Evolutionary conservation across 176 grass and related monocot species (phyloP), one percentile per base, ranked within the genome.

Genomic region (Hsuehochloa calcarea): DNA sequence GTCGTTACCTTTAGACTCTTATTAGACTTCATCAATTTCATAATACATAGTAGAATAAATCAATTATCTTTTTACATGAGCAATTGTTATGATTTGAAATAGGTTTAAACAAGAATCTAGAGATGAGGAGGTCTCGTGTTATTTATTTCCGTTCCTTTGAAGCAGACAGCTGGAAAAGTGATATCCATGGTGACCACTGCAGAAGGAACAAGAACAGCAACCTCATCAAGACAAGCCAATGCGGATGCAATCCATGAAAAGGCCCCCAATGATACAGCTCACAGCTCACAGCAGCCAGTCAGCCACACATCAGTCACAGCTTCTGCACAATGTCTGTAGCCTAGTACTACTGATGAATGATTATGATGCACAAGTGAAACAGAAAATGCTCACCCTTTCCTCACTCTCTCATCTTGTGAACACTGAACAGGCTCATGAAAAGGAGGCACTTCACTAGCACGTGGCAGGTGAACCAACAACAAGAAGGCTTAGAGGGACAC

Each of bases 381-480:
- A 34, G 63, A 40, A 81, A 9, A 41, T 13, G 6, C 60, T 65
- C 23, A 1, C 8, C 16, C 8, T 38, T 45, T 50, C 19, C 20
- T 52, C 10, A 9, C 29, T n/a, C 5, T 5, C 31, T 22, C 70
- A 25, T 17, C 70, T 54, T 75, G 82, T 75, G 82, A 84, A 84
- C 54, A 26, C 22, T 47, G 68, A 62, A 64, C 83, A 76, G 71
- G 10, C 3, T 81, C 62, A 43, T 35, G 63, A 45, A 84, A 72
- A 78, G 80, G 80, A n/a, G 3, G 27, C 25, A 25, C 17, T 15
- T 35, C 19, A 25, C 26, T 10, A 3, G n/a, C 68, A 20, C 87
- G 84, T 78, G 72, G 84, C 88, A 82, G 84, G 65, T 90, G 79
- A 78, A 72, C 64, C 26, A 72, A 14, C 3, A 43, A 0, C 64